Percentiles rank a stretch among this genome's conserved stretches.
Evolutionary conservation across 1,139 yeast genomes (phyloP).

Genomic region (Geotrichum reessii): DNA sequence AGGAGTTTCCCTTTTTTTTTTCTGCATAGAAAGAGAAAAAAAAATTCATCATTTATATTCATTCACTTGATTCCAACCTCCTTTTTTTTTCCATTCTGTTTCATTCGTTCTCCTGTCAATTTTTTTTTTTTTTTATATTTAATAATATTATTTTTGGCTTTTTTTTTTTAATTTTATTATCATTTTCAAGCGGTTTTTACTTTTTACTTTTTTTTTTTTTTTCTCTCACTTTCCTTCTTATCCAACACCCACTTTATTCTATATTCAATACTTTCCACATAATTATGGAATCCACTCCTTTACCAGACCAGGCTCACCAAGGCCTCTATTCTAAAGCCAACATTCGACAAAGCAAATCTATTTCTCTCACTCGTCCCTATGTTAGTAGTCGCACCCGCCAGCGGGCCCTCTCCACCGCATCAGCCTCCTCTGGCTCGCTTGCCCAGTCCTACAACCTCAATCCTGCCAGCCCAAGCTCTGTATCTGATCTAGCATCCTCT

Average conservation of each 20-base stretch:
- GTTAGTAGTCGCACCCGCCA: conserved; percentile 1
- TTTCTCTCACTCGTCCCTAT: background rate
- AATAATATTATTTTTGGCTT: too few species aligned
- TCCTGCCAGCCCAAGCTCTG: background rate
- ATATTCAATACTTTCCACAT: too few species aligned
- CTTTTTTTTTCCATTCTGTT: too few species aligned
- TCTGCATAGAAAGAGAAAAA: background rate
- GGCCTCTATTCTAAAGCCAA: conserved; percentile 6
- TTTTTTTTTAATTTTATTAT: too few species aligned
- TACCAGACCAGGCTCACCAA: background rate
- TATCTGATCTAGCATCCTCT: background rate
- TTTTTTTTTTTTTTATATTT: background rate
- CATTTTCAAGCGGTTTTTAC: too few species aligned
- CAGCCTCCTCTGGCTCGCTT: background rate
- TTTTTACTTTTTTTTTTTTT: background rate
- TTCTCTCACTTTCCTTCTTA: background rate
- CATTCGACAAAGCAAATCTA: conserved; percentile 1
- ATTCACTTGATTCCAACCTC: too few species aligned
- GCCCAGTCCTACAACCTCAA: background rate
- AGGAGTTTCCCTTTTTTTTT: background rate
- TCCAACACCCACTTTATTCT: background rate
- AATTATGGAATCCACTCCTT: background rate
- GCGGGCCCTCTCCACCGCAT: conserved; percentile 9
- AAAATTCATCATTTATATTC: background rate
- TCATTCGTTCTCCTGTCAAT: background rate